phyloP scores from a whole-genome alignment of 2,329 filamentous ascomycete species.

The Penicillium sumatraense region DNA sequence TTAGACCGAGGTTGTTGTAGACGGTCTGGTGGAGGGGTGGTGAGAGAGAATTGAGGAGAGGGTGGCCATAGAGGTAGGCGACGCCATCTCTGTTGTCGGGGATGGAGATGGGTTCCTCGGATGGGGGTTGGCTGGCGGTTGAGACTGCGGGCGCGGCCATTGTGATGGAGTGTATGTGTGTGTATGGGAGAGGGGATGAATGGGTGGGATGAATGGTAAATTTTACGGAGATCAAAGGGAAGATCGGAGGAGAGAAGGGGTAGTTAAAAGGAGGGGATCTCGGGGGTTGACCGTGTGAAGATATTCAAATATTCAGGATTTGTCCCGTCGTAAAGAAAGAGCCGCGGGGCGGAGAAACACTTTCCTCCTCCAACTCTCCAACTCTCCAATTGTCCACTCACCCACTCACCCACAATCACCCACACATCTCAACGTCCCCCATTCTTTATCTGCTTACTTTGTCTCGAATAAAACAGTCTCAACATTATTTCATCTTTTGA shows the following conservation, averaged over 20 bases:
- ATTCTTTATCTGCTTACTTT: too few relatives aligned
- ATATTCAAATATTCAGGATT: conserved; percentile 4
- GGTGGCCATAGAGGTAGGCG: conserved; percentile 62
- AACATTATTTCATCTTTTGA: neutral
- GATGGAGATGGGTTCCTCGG: conserved; percentile 38
- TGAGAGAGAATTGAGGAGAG: conserved; percentile 61
- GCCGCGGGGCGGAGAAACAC: conserved; percentile 22
- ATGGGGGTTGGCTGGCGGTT: conserved; percentile 14
- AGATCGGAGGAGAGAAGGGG: neutral
- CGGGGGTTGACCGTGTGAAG: conserved; percentile 3
- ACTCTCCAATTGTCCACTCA: too few relatives aligned
- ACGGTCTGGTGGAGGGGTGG: conserved; percentile 60
- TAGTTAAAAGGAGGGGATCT: neutral
- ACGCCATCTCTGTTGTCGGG: conserved; percentile 50
- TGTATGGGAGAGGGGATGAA: neutral
- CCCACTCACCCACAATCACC: too few relatives aligned
- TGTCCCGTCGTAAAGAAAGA: conserved; percentile 18
- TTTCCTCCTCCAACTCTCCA: conserved; percentile 15
- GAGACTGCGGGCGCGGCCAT: conserved; percentile 29
- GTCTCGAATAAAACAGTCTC: too few relatives aligned
- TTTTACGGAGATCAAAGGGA: neutral
- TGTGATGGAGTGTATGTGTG: conserved; percentile 7
- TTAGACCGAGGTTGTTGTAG: conserved; percentile 55
- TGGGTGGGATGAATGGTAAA: neutral
- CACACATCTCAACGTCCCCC: too few relatives aligned